Conservation (phyloP, 257 asterid genomes). For the Ehretia macrophylla region DNA sequence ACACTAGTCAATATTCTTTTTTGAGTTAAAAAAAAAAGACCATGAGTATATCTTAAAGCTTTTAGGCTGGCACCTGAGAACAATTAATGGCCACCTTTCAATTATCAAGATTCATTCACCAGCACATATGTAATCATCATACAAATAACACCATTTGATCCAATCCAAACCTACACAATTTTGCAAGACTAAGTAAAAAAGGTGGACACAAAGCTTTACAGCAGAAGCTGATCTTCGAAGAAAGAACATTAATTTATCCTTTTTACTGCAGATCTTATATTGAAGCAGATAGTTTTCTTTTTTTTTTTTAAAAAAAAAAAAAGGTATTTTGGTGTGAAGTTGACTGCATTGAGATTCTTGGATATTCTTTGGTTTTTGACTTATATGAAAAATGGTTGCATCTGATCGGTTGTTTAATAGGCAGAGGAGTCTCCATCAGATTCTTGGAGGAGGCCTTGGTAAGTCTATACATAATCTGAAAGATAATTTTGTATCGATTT, state of each 20-base stretch:
- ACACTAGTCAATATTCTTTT: too few species aligned
- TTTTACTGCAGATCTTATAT: too few species aligned
- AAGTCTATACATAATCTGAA: constrained; percentile 19
- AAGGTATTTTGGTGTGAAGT: background rate
- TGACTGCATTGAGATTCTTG: constrained; percentile 1
- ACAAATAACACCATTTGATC: constrained; percentile 7
- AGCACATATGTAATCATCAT: background rate
- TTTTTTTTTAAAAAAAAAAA: too few species aligned
- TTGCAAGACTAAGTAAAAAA: too few species aligned
- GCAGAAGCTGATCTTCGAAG: background rate
- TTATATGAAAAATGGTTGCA: constrained; percentile 53
- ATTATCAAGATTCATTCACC: constrained; percentile 26
- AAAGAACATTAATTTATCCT: too few species aligned
- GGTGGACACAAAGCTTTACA: background rate
- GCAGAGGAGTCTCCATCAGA: constrained; percentile 65
- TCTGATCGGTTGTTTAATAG: constrained; percentile 60
- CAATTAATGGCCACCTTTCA: constrained; percentile 34
- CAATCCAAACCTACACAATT: too few species aligned
- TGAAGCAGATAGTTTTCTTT: too few species aligned
- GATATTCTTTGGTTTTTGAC: constrained; percentile 17
- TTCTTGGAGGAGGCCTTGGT: constrained; percentile 87
- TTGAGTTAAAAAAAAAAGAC: background rate
- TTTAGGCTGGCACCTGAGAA: constrained; percentile 44
- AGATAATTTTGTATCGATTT: background rate
- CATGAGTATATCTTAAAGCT: constrained; percentile 36